These are phyloP conservation scores for Pelargonium citronellum DNA, from an alignment of 441 rosid genomes.

Conservation along the genomic window DNA sequence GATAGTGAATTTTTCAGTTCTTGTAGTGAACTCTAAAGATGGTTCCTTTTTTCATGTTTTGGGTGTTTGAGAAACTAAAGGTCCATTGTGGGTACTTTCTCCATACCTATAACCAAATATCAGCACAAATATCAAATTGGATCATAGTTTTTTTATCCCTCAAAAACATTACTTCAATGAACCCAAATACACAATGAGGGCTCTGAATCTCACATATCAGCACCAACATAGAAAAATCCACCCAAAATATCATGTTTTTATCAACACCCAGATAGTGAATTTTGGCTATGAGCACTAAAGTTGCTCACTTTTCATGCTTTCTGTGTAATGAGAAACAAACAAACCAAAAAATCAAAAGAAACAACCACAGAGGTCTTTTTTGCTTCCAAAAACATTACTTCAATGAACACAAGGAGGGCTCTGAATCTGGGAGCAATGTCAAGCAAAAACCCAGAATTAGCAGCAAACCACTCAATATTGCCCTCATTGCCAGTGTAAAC, in stretches of 20 bases:
- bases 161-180: no score
- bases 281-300: not conserved
- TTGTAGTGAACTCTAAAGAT: not conserved
- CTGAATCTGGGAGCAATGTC: slow-evolving; percentile 73
- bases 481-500: slow-evolving; percentile 82
- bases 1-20: not conserved
- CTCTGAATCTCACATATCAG: not conserved
- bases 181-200: not conserved
- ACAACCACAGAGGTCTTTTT: no score
- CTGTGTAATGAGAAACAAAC: not conserved
- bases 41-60: slow-evolving; percentile 4
- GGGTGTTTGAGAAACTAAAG: not conserved
- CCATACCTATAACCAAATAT: no score
- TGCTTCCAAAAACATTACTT: slow-evolving; percentile 29
- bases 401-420: slow-evolving; percentile 69
- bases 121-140: no score
- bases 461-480: slow-evolving; percentile 75
- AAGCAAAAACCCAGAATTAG: slow-evolving; percentile 67
- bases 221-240: not conserved
- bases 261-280: not conserved
- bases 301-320: not conserved
- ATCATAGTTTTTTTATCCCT: no score
- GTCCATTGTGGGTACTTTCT: no score
- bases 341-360: no score
- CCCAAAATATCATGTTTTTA: not conserved